A percentile compares a stretch with the other conserved stretches of the same genome.
These are phyloP conservation scores for Xerocomellus amylosporus DNA, from an alignment of 768 basidiomycete species.

Conservation along the genomic window DNA sequence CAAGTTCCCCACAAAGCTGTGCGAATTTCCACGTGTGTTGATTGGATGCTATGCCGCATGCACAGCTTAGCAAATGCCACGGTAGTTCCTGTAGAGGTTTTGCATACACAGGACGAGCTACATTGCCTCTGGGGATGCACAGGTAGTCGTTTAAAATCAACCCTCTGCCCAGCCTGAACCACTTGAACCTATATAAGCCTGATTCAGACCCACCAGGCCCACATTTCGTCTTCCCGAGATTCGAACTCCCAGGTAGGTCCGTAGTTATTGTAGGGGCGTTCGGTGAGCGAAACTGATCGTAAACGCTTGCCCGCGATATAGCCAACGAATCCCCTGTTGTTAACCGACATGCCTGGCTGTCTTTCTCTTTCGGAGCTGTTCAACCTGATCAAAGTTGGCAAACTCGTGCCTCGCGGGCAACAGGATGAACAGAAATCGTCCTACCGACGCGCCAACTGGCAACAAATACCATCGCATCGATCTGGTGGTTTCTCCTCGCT, in stretches of 20 bases:
- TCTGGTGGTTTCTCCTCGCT: background rate
- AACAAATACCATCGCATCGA: background rate
- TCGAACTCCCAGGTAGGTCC: background rate
- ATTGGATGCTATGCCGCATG: background rate
- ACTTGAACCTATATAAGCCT: too few relatives aligned
- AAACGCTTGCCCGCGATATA: background rate
- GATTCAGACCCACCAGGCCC: background rate
- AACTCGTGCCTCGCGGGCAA: slow-evolving; percentile 1
- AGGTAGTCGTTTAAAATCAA: background rate
- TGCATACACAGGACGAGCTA: background rate
- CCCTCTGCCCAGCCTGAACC: background rate
- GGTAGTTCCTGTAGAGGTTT: background rate
- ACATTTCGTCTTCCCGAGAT: background rate
- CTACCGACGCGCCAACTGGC: background rate
- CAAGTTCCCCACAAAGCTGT: background rate
- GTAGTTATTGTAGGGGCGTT: background rate
- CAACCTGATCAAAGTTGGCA: background rate
- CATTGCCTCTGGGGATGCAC: background rate
- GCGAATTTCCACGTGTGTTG: background rate
- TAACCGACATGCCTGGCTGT: background rate
- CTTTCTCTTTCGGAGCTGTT: background rate
- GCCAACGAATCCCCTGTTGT: background rate
- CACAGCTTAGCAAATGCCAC: too few relatives aligned
- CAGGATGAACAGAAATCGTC: background rate
- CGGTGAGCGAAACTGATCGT: background rate